Percentiles rank a stretch among this genome's conserved stretches.
Evolutionary conservation across 1,284 basidiomycete species (phyloP).

Genomic region (Anthracocystis walkeri): DNA sequence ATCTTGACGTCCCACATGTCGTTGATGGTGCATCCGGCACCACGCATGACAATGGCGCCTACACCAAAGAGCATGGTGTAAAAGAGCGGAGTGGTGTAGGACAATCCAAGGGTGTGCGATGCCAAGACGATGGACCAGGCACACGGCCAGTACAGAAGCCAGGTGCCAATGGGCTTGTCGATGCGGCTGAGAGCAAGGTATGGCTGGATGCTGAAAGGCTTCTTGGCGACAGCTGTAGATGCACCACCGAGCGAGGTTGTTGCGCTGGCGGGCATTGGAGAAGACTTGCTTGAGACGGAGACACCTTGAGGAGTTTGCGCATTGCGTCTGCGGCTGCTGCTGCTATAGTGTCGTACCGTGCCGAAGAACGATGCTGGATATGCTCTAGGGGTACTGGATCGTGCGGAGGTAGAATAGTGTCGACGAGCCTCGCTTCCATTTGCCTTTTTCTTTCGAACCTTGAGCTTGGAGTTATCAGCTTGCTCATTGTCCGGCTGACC

Average conservation of each 20-base stretch:
- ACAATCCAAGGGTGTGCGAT: slow-evolving; percentile 55
- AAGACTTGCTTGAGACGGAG: neutral
- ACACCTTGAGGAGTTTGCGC: neutral
- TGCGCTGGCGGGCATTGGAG: neutral
- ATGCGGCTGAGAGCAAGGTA: slow-evolving; percentile 87
- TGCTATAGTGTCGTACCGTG: slow-evolving; percentile 17
- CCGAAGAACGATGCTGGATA: too few relatives aligned
- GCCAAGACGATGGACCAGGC: slow-evolving; percentile 68
- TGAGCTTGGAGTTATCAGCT: slow-evolving; percentile 39
- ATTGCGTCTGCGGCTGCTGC: slow-evolving; percentile 7
- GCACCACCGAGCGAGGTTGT: neutral
- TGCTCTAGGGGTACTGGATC: neutral
- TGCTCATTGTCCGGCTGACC: slow-evolving; percentile 50
- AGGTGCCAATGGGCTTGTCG: slow-evolving; percentile 94
- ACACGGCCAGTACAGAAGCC: slow-evolving; percentile 92
- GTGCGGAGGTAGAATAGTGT: slow-evolving; percentile 25
- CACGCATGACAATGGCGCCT: slow-evolving; percentile 94
- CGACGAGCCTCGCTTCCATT: slow-evolving; percentile 20
- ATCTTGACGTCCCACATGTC: slow-evolving; percentile 97
- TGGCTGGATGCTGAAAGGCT: slow-evolving; percentile 72
- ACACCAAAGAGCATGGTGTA: slow-evolving; percentile 82
- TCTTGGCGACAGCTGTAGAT: slow-evolving; percentile 4
- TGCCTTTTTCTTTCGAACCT: slow-evolving; percentile 34
- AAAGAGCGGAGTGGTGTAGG: slow-evolving; percentile 51
- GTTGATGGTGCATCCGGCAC: slow-evolving; percentile 98